Evolutionary conservation across 164 flowering plant species (phyloP).

Genomic region (Macadamia tetraphylla): DNA sequence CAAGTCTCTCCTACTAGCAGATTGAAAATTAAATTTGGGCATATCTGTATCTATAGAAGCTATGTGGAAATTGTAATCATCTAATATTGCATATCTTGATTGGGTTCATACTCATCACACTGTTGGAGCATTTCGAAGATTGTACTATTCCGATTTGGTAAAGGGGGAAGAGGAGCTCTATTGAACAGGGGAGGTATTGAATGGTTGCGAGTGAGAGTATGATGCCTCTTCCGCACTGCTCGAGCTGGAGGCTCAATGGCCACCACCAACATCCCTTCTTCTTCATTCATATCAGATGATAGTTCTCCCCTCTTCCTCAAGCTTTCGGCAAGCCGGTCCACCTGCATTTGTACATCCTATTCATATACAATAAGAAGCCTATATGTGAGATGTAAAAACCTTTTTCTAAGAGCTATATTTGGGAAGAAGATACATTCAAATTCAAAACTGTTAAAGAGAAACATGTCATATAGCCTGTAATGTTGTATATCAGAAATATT

Average conservation of each 20-base stretch:
- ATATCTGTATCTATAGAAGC: no score
- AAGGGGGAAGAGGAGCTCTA: slow-evolving; percentile 6
- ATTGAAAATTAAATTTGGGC: no score
- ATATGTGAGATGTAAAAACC: no score
- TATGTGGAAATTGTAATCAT: background rate
- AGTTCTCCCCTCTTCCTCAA: slow-evolving; percentile 33
- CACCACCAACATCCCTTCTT: slow-evolving; percentile 10
- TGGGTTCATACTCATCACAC: slow-evolving; percentile 13
- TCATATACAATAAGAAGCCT: background rate
- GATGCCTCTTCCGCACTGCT: slow-evolving; percentile 50
- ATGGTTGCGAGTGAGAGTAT: slow-evolving; percentile 21
- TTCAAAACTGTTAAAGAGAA: background rate
- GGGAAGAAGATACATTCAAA: background rate
- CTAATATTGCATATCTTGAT: background rate
- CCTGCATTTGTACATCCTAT: slow-evolving; percentile 34
- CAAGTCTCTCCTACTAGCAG: no score
- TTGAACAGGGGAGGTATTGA: slow-evolving; percentile 6
- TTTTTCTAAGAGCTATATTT: no score
- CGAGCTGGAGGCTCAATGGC: slow-evolving; percentile 23
- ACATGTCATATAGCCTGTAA: background rate
- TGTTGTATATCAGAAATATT: background rate
- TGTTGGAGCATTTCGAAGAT: slow-evolving; percentile 21
- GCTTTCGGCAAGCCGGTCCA: slow-evolving; percentile 26
- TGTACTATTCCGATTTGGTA: slow-evolving; percentile 1
- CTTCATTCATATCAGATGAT: slow-evolving; percentile 17